These are phyloP conservation scores for Mycocentrospora acerina DNA, from an alignment of 2,329 filamentous ascomycete species.

Conservation along the genomic window DNA sequence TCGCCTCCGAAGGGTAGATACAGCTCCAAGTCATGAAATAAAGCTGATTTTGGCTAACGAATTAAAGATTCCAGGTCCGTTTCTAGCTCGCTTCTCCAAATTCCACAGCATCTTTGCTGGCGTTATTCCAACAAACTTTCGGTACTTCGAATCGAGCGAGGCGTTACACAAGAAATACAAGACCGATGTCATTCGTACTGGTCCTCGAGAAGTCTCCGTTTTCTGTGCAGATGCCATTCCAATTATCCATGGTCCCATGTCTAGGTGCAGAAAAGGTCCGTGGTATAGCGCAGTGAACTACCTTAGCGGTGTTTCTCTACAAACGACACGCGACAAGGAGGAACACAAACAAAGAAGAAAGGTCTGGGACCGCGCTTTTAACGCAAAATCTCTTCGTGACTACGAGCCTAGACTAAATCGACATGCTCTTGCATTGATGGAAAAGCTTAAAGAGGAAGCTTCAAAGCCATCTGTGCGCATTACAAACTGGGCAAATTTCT, in stretches of 20 bases:
- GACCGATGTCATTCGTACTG: slow-evolving; percentile 35
- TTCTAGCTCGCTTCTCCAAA: slow-evolving; percentile 40
- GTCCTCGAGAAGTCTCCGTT: slow-evolving; percentile 37
- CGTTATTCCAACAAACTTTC: slow-evolving; percentile 18
- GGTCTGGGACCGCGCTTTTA: slow-evolving; percentile 39
- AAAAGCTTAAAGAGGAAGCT: slow-evolving; percentile 22
- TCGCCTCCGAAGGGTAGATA: slow-evolving; percentile 33
- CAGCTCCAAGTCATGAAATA: too few species aligned
- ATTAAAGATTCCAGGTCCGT: slow-evolving; percentile 42
- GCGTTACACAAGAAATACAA: slow-evolving; percentile 30
- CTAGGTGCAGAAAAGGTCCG: slow-evolving; percentile 31
- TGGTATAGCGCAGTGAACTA: slow-evolving; percentile 27
- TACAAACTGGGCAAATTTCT: slow-evolving; percentile 41
- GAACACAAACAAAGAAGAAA: slow-evolving; percentile 34
- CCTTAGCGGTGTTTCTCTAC: slow-evolving; percentile 23
- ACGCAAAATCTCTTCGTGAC: slow-evolving; percentile 34
- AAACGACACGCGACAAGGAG: slow-evolving; percentile 30
- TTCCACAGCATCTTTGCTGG: slow-evolving; percentile 37
- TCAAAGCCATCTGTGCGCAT: slow-evolving; percentile 23
- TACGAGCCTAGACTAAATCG: slow-evolving; percentile 39
- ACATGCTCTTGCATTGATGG: slow-evolving; percentile 28
- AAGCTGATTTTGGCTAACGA: slow-evolving; percentile 1
- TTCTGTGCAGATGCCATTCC: slow-evolving; percentile 29
- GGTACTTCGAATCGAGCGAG: slow-evolving; percentile 28
- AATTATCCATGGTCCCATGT: slow-evolving; percentile 30